Base-by-base conservation (phyloP, 768 basidiomycete species). In the Mycena vitilis region DNA sequence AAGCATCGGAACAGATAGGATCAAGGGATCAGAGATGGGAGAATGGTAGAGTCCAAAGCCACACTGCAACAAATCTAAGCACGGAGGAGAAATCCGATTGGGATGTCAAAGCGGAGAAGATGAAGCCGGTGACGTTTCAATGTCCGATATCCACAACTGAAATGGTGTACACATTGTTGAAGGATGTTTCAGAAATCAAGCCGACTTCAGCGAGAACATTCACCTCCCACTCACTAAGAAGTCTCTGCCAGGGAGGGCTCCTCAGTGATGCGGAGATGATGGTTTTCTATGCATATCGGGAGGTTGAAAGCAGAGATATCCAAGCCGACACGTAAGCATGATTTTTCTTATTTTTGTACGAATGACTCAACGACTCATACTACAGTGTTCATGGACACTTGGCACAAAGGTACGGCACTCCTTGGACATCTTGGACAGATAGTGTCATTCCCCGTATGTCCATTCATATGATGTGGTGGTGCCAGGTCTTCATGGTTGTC, bases 311-410 rank as follows among this genome's bases (percentile, higher is more conserved):
- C 18, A 40, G 56, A 25, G 56, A 57, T 8, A 16, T 57, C 10
- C 23, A 44, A 22, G 23, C 56, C 11, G 38, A 40, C 23, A 57
- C 56, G 56, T 30, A 16, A 42, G 56, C 25, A 2, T 5, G 30
- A 44, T n/a, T 40, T 16, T 42, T 25, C n/a, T 44, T n/a, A 47
- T n/a, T n/a, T 18, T 47, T 8, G 8, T 47, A 8, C 4, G 15
- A 18, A 47, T 16, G 40, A 18, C 15, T 44, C 10, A 23, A 12
- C 42, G 7, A 8, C 13, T 5, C 30, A 16, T 36, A 5, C 30
- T 5, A 5, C 30, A 57, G 56, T 57, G 23, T 57, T 42, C 56
- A 57, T 25, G 56, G 56, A 13, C 56, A 57, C 38, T 25, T 45
- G 45, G 15, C 11, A 18, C 15, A 47, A n/a, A 47, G 15, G 3